Evolutionary conservation across 2,329 filamentous ascomycete species (phyloP).

Genomic region (Pestalotiopsis sp.): DNA sequence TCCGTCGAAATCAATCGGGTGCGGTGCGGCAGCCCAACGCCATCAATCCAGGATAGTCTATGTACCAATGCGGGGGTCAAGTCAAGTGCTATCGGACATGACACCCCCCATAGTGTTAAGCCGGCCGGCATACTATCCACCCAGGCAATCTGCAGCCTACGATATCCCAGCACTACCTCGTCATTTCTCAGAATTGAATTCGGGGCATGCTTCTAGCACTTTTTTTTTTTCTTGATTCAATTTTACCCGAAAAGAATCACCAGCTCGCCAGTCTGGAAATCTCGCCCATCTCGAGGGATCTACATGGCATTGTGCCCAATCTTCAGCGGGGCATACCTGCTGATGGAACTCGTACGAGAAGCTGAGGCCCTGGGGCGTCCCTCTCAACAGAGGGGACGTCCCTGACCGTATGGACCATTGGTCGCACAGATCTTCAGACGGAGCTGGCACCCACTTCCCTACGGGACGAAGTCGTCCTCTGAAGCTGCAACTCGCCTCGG

Average conservation of each 20-base stretch:
- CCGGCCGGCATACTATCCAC: neutral
- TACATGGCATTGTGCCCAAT: neutral
- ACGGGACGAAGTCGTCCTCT: neutral
- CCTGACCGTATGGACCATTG: neutral
- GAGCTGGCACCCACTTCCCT: neutral
- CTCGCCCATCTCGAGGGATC: neutral
- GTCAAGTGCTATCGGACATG: neutral
- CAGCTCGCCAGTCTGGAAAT: neutral
- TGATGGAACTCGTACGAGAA: neutral
- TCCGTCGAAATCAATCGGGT: neutral
- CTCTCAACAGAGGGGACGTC: neutral
- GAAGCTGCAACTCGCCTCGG: neutral
- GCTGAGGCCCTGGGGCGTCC: neutral
- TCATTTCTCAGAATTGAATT: neutral
- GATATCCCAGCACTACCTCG: neutral
- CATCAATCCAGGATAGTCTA: neutral
- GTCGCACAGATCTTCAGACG: neutral
- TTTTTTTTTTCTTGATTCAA: neutral
- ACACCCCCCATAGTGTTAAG: neutral
- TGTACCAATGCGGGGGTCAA: neutral
- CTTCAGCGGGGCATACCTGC: neutral
- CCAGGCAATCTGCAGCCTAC: neutral
- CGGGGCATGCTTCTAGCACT: neutral
- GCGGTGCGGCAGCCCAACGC: constrained; percentile 3
- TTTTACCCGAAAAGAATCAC: neutral